Conservation (phyloP, 108 stramenopile genomes). For the Cyclotella cryptica region DNA sequence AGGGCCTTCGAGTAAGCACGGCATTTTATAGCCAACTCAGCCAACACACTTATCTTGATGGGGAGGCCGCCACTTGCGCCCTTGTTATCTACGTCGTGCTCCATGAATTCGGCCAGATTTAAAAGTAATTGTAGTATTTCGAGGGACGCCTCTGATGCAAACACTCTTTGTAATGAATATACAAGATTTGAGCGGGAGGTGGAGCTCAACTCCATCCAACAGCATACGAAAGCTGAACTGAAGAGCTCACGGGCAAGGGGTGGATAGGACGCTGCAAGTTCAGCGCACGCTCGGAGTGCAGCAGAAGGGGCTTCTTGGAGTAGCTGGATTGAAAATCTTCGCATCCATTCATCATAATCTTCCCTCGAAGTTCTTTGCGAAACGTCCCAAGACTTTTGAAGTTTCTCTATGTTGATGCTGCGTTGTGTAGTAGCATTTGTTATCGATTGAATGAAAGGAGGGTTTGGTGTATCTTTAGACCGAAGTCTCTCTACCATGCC, state of each 20-base stretch:
- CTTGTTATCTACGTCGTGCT: constrained; percentile 80
- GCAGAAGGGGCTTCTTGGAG: constrained; percentile 96
- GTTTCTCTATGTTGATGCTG: constrained; percentile 73
- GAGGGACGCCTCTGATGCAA: constrained; percentile 75
- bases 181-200: constrained; percentile 79
- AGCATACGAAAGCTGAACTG: constrained; percentile 97
- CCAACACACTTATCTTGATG: constrained; percentile 91
- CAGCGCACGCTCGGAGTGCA: constrained; percentile 91
- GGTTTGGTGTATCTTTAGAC: constrained; percentile 18
- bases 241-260: constrained; percentile 96
- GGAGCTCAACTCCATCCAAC: constrained; percentile 91
- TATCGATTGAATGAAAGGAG: constrained; percentile 54
- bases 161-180: constrained; percentile 87
- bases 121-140: constrained; percentile 95
- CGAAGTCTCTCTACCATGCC: constrained; percentile 35
- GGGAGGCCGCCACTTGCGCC: constrained; percentile 82
- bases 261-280: constrained; percentile 93
- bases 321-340: constrained; percentile 90
- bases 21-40: constrained; percentile 93
- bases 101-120: constrained; percentile 99
- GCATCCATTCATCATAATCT: constrained; percentile 99
- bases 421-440: constrained; percentile 43
- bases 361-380: constrained; percentile 87
- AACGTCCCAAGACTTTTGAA: constrained; percentile 94
- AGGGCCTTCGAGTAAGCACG: constrained; percentile 97